Conservation (phyloP, 495 filamentous ascomycete species). For the Penicillium herquei region DNA sequence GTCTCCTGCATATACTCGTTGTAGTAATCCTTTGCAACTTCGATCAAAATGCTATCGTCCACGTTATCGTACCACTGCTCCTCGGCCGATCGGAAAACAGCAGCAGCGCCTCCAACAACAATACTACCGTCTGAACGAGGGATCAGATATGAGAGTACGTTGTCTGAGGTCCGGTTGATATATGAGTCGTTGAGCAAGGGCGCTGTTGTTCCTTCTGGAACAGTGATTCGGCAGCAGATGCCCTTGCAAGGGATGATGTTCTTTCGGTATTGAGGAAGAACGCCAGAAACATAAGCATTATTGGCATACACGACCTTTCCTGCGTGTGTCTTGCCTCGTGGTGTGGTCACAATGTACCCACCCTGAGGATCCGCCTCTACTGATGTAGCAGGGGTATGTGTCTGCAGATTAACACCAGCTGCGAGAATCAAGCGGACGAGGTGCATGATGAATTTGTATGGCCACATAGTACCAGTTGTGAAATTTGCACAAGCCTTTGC, state of each 20-base stretch:
- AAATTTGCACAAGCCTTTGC: slow-evolving; percentile 31
- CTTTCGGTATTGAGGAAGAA: slow-evolving; percentile 56
- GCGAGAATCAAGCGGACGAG: slow-evolving; percentile 53
- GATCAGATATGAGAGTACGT: slow-evolving; percentile 57
- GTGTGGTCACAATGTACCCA: slow-evolving; percentile 52
- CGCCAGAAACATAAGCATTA: slow-evolving; percentile 66
- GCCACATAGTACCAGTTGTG: slow-evolving; percentile 59
- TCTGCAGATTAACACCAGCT: slow-evolving; percentile 59
- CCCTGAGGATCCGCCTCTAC: slow-evolving; percentile 28
- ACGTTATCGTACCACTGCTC: slow-evolving; percentile 55
- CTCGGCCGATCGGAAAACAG: slow-evolving; percentile 48
- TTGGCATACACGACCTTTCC: slow-evolving; percentile 63
- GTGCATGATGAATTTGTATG: slow-evolving; percentile 63
- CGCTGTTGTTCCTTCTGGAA: slow-evolving; percentile 54
- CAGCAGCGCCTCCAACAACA: slow-evolving; percentile 60
- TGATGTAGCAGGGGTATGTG: slow-evolving; percentile 54
- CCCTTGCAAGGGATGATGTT: slow-evolving; percentile 57
- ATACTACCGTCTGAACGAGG: slow-evolving; percentile 68
- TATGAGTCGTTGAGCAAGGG: slow-evolving; percentile 35
- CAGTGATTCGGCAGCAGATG: slow-evolving; percentile 64
- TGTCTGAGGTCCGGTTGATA: slow-evolving; percentile 28
- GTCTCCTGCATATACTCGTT: slow-evolving; percentile 52
- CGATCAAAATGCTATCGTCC: slow-evolving; percentile 52
- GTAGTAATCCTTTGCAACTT: slow-evolving; percentile 58
- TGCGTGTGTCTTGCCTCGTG: slow-evolving; percentile 52